Conservation (phyloP, 345 rosid species). For the Litchi chinensis region DNA sequence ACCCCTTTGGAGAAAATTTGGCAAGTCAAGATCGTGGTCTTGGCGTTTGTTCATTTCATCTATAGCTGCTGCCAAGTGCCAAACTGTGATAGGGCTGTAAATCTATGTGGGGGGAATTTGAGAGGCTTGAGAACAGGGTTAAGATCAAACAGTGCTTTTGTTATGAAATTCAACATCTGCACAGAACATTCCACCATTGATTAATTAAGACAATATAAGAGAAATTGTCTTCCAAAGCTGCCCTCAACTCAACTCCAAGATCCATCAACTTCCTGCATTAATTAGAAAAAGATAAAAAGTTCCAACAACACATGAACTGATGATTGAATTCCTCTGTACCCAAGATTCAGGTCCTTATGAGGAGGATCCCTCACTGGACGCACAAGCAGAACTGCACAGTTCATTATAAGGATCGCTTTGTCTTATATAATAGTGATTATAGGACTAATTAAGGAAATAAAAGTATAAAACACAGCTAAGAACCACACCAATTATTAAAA, state of each 20-base stretch:
- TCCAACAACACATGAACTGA: not conserved
- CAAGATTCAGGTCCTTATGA: not conserved
- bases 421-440: no score
- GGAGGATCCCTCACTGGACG: not conserved
- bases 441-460: no score
- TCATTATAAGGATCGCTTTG: not conserved
- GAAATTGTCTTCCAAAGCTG: not conserved
- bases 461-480: not conserved
- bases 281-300: not conserved
- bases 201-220: not conserved
- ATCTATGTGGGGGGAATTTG: not conserved
- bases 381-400: not conserved
- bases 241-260: not conserved
- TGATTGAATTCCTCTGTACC: not conserved
- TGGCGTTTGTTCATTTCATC: not conserved
- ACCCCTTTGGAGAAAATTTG: not conserved
- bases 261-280: no score
- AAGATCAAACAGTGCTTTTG: not conserved
- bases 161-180: not conserved
- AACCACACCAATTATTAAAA: not conserved
- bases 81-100: not conserved
- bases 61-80: not conserved
- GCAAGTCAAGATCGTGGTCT: not conserved
- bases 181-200: not conserved
- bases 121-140: not conserved